Conservation (phyloP, 106 monocot species). For the Allium cepa region DNA sequence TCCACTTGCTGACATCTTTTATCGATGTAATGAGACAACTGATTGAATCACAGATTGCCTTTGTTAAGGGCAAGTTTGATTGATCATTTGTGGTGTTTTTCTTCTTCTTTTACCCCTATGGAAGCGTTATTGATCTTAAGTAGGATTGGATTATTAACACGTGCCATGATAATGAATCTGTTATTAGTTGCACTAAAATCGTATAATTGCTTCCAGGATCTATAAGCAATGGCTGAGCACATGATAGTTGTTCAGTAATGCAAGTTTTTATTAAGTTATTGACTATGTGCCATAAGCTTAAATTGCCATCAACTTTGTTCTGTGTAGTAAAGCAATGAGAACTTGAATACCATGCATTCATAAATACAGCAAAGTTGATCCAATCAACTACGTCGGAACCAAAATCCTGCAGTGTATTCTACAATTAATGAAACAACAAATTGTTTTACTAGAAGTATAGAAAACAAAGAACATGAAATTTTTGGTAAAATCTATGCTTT, state of each 20-base stretch:
- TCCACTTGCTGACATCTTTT: slow-evolving; percentile 30
- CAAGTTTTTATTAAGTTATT: no score
- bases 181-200: slow-evolving; percentile 52
- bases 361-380: slow-evolving; percentile 75
- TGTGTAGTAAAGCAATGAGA: no score
- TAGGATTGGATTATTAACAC: slow-evolving; percentile 58
- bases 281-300: no score
- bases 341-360: no score
- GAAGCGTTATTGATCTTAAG: slow-evolving; percentile 46
- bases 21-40: slow-evolving; percentile 30
- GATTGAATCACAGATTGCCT: slow-evolving; percentile 31
- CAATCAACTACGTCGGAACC: no score
- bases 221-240: slow-evolving; percentile 17
- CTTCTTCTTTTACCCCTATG: slow-evolving; percentile 85
- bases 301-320: no score
- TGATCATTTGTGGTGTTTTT: slow-evolving; percentile 26
- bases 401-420: no score
- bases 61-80: slow-evolving; percentile 14
- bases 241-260: slow-evolving; percentile 32
- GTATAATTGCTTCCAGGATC: slow-evolving; percentile 36
- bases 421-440: no score
- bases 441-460: no score
- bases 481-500: no score
- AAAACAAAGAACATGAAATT: no score
- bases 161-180: slow-evolving; percentile 77